Base-by-base conservation (phyloP, 2,329 filamentous ascomycete genomes). In the Pleomassaria siparia region DNA sequence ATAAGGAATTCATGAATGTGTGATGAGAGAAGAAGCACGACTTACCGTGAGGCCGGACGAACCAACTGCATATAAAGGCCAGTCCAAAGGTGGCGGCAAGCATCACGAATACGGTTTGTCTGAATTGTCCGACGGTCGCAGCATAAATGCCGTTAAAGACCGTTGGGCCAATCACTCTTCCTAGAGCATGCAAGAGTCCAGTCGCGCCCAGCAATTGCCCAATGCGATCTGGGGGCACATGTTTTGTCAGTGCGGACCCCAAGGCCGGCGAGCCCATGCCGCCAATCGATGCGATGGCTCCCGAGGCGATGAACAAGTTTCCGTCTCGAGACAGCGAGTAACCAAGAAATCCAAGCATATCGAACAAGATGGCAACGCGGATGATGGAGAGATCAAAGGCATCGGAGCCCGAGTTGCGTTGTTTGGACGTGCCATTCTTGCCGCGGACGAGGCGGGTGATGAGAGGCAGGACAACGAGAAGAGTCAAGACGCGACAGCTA, bases 161-260 rank as follows among this genome's bases (percentile, higher is more conserved):
- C 0, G 89, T 80, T 0, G 94, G 94, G 1, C 87, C 85, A 11
- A 95, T 67, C 2, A 97, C 84, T 51, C 91, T 79, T 2, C 88
- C 83, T 28, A 96, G 72, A 1, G 90, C 88, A 71, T 97, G 92
- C 48, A 97, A 72, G 51, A 97, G 76, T 0, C 92, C 94, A 13
- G 86, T 87, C 1, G 91, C 91, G 18, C 94, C 94, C 0, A 99
- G 80, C n/a, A 97, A 76, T 67, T 94, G 85, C 0, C 94, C 94
- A 0, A 94, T 86, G 39, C 82, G 82, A 54, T 94, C 88, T 0
- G 84, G 78, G 0, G 91, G 89, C 0, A 97, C 86, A 68, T 97
- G 94, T 67, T 96, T 97, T 16, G 91, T 96, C 42, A 96, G 75
- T 0, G 87, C 82, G 1, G 88, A 86, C 63, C 95, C 90, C 41